Evolutionary conservation across 768 basidiomycete species (phyloP).

Genomic region (Tricholoma hemisulphureum): DNA sequence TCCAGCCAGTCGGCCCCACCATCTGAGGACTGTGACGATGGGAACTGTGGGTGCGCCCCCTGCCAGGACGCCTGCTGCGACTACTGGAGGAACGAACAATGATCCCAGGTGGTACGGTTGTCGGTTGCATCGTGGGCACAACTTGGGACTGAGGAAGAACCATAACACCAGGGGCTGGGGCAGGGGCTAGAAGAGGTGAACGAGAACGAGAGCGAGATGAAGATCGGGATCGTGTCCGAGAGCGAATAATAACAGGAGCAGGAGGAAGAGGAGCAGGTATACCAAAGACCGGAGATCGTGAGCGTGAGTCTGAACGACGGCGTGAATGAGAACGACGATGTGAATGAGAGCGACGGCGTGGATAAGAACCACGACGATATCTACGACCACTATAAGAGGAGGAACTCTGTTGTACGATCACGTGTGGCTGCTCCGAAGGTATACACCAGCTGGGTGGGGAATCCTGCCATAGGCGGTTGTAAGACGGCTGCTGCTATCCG

Average conservation of each 20-base stretch:
- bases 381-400: background rate
- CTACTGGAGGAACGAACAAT: background rate
- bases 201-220: background rate
- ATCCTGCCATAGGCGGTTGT: background rate
- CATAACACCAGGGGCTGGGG: background rate
- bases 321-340: background rate
- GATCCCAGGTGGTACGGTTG: background rate
- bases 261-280: background rate
- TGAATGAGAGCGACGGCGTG: background rate
- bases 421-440: background rate
- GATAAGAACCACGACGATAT: background rate
- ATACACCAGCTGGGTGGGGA: background rate
- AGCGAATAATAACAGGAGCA: background rate
- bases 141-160: background rate
- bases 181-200: background rate
- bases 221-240: no score
- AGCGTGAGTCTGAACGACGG: background rate
- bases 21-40: background rate
- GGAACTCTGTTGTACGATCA: background rate
- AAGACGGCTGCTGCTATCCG: background rate
- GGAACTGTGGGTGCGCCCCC: constrained; percentile 1
- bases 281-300: background rate
- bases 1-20: background rate
- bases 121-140: background rate
- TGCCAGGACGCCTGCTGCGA: constrained; percentile 3